Evolutionary conservation across 2,329 filamentous ascomycete species (phyloP).

Genomic region (Colletotrichum theobromicola): DNA sequence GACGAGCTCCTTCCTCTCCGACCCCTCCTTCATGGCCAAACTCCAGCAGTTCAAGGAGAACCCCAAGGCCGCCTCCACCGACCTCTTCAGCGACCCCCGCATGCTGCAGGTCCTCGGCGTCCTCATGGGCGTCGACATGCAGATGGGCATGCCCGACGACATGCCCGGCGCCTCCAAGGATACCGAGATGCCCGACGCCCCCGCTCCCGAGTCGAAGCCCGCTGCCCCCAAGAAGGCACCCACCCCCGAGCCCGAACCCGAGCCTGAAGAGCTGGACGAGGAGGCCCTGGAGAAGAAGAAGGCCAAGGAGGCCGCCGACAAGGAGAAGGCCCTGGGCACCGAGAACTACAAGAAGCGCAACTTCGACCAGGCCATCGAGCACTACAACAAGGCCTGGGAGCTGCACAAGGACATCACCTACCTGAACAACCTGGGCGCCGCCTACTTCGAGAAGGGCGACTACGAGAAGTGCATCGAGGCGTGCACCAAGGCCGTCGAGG

Average conservation of each 20-base stretch:
- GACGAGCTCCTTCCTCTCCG: constrained; percentile 80
- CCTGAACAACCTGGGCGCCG: constrained; percentile 93
- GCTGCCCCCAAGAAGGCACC: constrained; percentile 62
- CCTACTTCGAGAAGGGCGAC: constrained; percentile 95
- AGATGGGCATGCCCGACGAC: constrained; percentile 42
- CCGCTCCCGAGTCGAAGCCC: constrained; percentile 41
- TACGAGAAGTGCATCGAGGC: constrained; percentile 85
- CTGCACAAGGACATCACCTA: constrained; percentile 96
- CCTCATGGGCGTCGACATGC: constrained; percentile 92
- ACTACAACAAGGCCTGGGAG: constrained; percentile 97
- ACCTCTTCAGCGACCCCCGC: constrained; percentile 86
- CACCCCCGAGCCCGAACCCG: constrained; percentile 62
- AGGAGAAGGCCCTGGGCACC: constrained; percentile 92
- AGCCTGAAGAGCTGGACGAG: constrained; percentile 77
- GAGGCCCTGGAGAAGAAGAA: constrained; percentile 84
- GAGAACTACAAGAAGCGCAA: constrained; percentile 98
- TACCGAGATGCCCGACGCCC: constrained; percentile 77
- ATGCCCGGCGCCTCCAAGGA: constrained; percentile 60
- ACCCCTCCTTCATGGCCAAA: constrained; percentile 89
- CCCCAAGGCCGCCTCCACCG: constrained; percentile 76
- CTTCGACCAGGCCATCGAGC: constrained; percentile 91
- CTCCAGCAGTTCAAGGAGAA: constrained; percentile 82
- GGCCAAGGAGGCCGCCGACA: constrained; percentile 90
- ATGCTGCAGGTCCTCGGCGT: constrained; percentile 96
- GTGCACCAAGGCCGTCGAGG: constrained; percentile 87